Base-by-base conservation (phyloP, 148 eudicot species). In the Salicornia ramosissima region DNA sequence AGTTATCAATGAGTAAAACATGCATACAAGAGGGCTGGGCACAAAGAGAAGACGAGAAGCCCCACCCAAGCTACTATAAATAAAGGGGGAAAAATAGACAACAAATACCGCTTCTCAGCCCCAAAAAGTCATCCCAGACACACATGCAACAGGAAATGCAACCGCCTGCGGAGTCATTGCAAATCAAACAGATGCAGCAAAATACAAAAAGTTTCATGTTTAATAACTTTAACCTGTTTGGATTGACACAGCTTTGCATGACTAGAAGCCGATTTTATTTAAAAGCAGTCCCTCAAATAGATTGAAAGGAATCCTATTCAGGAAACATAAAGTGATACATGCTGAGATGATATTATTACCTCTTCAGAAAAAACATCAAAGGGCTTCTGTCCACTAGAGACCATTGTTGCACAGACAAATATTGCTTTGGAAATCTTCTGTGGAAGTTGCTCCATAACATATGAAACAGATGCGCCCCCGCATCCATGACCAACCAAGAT, bases 401-500 rank as follows among this genome's bases (percentile, higher is more conserved):
- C 86, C 99, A 94, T 94, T 33, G 99, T 90, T 58, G 81, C 97
- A 81, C 92, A 90, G 2, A 94, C 77, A 72, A 87, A 94, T 19
- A 94, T 67, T 59, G 97, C 97, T 82, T 94, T 94, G 40, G 86
- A 81, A 77, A 94, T 86, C 77, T 88, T 94, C 67, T 81, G 64
- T 1, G 95, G 81, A 64, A 79, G 81, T 47, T 83, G 86, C 82
- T 94, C 99, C 82, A 94, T 76, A 40, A 91, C 96, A 79, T 85
- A 87, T 0, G 99, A 94, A 70, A 94, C 59, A 39, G 96, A 81
- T 34, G 97, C 97, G 43, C 99, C 99, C 75, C 99, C 99, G 65
- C 86, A 84, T 43, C 99, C 91, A 74, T 94, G 99, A 77, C 97
- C 99, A 64, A 94, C 93, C 87, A 94, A 80, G 75, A 94, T 86